phyloP scores from a whole-genome alignment of 2,329 filamentous ascomycete genomes.

The Colletotrichum sublineola region DNA sequence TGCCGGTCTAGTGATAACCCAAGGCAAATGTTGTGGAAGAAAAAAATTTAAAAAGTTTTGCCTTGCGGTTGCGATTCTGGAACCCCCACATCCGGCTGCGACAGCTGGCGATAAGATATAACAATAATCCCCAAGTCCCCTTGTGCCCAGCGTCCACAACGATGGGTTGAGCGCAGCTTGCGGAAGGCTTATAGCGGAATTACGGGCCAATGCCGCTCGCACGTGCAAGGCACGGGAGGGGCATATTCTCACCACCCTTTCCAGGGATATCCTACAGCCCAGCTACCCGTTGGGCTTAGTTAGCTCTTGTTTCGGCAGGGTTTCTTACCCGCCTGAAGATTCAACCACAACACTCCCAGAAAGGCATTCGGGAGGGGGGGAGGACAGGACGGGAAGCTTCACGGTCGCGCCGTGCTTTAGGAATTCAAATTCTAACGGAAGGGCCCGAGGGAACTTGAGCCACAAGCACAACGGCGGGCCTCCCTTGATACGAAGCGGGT shows the following conservation, averaged over 20 bases:
- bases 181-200: conserved; percentile 37
- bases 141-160: too few species aligned
- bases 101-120: conserved; percentile 31
- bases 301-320: conserved; percentile 36
- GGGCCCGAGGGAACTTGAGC: conserved; percentile 3
- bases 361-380: conserved; percentile 18
- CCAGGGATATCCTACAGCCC: conserved; percentile 13
- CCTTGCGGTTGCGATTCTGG: not conserved
- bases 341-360: conserved; percentile 25
- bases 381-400: not conserved
- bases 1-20: not conserved
- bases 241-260: conserved; percentile 29
- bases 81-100: not conserved
- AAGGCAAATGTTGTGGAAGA: not conserved
- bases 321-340: conserved; percentile 38
- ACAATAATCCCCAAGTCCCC: conserved; percentile 3
- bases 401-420: conserved; percentile 6
- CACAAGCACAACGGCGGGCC: not conserved
- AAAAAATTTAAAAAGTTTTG: conserved; percentile 1
- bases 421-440: conserved; percentile 21
- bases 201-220: conserved; percentile 39
- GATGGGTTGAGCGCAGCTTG: not conserved
- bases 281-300: not conserved
- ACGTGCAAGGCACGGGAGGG: conserved; percentile 37
- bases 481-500: not conserved